Conservation (phyloP, 1,139 yeast genomes). For the Scheffersomyces cryptocercus region DNA sequence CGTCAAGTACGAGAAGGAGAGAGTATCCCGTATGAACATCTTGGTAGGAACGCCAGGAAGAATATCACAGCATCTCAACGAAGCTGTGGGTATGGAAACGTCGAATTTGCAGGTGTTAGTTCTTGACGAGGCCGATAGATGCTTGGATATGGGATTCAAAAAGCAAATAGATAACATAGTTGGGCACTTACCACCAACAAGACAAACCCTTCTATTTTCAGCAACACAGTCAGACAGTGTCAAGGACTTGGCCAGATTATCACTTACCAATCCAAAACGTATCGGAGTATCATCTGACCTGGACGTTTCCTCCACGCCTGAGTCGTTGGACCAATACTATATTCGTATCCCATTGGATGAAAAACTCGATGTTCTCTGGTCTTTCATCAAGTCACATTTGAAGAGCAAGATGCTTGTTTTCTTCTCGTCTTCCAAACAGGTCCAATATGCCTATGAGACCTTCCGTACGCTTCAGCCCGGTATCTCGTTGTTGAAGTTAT, state of each 20-base stretch:
- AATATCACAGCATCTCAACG: conserved; percentile 91
- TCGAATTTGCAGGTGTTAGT: conserved; percentile 80
- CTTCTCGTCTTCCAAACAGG: conserved; percentile 91
- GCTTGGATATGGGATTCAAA: conserved; percentile 95
- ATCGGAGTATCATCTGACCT: conserved; percentile 58
- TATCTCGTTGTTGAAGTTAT: conserved; percentile 84
- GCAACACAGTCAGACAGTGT: conserved; percentile 94
- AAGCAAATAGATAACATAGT: conserved; percentile 84
- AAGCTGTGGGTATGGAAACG: conserved; percentile 82
- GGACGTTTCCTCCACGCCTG: conserved; percentile 70
- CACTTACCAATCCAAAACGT: conserved; percentile 76
- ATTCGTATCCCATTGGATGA: conserved; percentile 71
- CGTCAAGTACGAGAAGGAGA: conserved; percentile 80
- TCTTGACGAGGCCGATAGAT: conserved; percentile 94
- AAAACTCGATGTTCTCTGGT: conserved; percentile 83
- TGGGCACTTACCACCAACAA: conserved; percentile 75
- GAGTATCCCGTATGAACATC: conserved; percentile 81
- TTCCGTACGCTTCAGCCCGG: conserved; percentile 95
- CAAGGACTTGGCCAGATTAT: conserved; percentile 83
- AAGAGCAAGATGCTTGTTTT: conserved; percentile 85
- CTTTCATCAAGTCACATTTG: conserved; percentile 86
- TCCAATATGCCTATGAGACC: conserved; percentile 88
- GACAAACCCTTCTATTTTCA: conserved; percentile 87
- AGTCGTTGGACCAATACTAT: conserved; percentile 80
- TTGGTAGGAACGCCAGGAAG: conserved; percentile 97